Evolutionary conservation across 1,284 basidiomycete species (phyloP), one percentile per base, ranked within the genome.

Genomic region (Melampsora allii-populina): DNA sequence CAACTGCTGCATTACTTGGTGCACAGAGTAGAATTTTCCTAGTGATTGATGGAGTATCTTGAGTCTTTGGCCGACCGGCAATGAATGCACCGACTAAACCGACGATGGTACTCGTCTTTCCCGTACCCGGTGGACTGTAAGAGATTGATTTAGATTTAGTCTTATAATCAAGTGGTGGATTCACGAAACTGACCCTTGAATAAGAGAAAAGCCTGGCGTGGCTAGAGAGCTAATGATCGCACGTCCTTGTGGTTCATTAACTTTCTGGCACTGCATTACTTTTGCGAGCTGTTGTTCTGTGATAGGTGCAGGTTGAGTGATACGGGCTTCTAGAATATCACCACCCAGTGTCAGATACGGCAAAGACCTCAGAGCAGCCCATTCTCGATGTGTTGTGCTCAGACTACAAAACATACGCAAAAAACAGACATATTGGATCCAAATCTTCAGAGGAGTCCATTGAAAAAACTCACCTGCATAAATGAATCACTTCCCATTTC

Each of bases 71-170:
- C 4, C 89, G 86, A 63, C 84, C 86, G 0, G 88, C 86, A 48
- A 95, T 82, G 80, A 91, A 94, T 6, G 89, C 87, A 50, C 92
- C 89, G 2, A 97, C 90, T n/a, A 98, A 85, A 21, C 92, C 93
- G 79, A 93, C 92, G 77, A 99, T 98, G 0, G 96, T 99, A 65
- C 93, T 97, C 10, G 96, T 98, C 83, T 99, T 99, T 53, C 96
- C 96, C 0, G 96, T 99, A 77, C 96, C 96, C 0, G 96, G 96
- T 33, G 96, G 96, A 63, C 94, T 94, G 78, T 3, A 48, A 14
- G 76, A 76, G 48, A 63, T 21, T 17, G 67, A 59, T 17, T 69
- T 19, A 75, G 63, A 59, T 56, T 65, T 17, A 42, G 50, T 19
- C 7, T 63, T 24, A 33, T 6, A 7, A 36, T 36, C 36, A 36